Evolutionary conservation across 257 asterid genomes (phyloP), one percentile per base, ranked within the genome.

Genomic region (Jasminum sambac): DNA sequence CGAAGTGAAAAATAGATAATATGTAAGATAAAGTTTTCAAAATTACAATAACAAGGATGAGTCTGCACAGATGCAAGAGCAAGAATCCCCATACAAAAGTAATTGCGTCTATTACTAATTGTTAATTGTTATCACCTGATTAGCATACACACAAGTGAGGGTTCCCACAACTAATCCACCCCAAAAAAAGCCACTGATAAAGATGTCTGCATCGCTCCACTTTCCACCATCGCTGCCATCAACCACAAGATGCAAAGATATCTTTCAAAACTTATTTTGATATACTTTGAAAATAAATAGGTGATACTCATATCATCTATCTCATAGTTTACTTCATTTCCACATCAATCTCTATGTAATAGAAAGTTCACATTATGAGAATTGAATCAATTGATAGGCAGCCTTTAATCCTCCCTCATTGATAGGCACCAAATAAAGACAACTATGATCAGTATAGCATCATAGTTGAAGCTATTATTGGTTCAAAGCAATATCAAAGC

Each of bases 131-230:
- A 62, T 55, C 69, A 91, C 97, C 97, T 91, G 96, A 58, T 96
- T 95, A 71, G 97, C 96, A 64, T 83, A 91, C 42, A 87, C 86
- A 40, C 88, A 89, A 68, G 95, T 92, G 73, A 91, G 89, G 17
- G 96, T 76, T 39, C 96, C 97, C 17, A 82, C 84, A 76, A 91
- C 63, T 64, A 91, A 38, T 80, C 96, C 97, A 63, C 97, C 97
- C 42, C 89, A 82, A 79, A 89, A 78, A 77, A 91, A 89, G 79
- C 97, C 96, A 72, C 97, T 87, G 73, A 87, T 55, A 74, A 91
- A 91, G 74, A 82, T 46, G 71, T 74, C 77, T 67, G 81, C 84
- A 59, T 74, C 58, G 63, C 81, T 57, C 75, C 89, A 36, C 68
- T 88, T 80, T 73, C 85, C 84, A 68, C 79, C 83, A 72, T 86